A percentile compares a stretch with the other conserved stretches of the same genome.
phyloP scores from a whole-genome alignment of 257 asterid species.

The Solanum pinnatisectum region DNA sequence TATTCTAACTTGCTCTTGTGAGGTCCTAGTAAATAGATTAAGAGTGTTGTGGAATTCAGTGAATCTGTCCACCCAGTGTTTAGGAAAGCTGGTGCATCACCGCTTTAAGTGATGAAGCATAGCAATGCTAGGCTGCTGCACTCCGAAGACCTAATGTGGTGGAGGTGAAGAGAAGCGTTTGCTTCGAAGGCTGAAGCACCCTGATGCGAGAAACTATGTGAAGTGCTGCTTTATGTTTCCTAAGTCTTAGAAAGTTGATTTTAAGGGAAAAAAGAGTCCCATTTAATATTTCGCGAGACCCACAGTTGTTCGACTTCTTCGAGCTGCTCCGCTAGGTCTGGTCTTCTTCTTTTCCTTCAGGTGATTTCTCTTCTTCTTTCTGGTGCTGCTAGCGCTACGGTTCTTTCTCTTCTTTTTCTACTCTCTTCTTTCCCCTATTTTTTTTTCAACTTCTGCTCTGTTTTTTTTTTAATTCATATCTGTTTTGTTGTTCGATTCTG shows the following conservation, averaged over 20 bases:
- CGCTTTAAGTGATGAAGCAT: background rate
- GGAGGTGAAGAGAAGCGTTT: background rate
- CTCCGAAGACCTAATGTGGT: background rate
- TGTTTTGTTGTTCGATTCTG: too few species aligned
- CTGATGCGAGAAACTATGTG: background rate
- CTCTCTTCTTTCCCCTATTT: too few species aligned
- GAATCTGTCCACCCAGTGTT: background rate
- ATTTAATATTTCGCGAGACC: background rate
- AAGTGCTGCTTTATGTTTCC: background rate
- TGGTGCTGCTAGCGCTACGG: too few species aligned
- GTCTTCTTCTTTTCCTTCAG: background rate
- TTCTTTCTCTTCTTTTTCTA: too few species aligned
- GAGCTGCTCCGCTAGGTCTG: background rate
- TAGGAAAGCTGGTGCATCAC: background rate
- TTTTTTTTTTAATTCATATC: too few species aligned
- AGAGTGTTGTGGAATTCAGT: background rate
- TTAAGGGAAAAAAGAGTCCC: background rate
- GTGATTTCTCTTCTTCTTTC: too few species aligned
- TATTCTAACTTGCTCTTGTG: background rate
- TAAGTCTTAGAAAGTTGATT: background rate
- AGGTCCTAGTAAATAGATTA: background rate
- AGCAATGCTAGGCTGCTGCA: background rate
- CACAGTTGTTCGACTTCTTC: background rate
- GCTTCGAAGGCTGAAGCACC: background rate
- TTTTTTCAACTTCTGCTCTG: too few species aligned